A percentile compares a stretch with the other conserved stretches of the same genome.
These are phyloP conservation scores for Cenchrus purpureus DNA, from an alignment of 176 grass and related monocot species.

Conservation along the genomic window DNA sequence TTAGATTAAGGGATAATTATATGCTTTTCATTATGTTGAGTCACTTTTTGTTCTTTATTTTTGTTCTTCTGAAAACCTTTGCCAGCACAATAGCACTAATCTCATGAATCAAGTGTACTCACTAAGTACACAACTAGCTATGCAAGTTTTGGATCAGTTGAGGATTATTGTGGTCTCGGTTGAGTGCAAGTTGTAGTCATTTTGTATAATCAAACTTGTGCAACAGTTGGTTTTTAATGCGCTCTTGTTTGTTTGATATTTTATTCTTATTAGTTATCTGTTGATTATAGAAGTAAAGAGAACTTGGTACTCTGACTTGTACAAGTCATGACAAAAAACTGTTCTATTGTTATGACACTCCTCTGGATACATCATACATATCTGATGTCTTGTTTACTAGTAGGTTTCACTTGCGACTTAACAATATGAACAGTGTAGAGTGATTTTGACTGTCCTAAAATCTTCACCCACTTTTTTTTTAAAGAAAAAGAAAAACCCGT, in stretches of 20 bases:
- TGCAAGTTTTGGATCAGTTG: slow-evolving; percentile 26
- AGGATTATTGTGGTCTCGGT: slow-evolving; percentile 12
- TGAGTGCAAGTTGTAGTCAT: slow-evolving; percentile 13
- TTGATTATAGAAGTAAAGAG: slow-evolving; percentile 11
- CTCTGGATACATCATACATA: neutral
- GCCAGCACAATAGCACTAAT: neutral
- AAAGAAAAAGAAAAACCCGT: neutral
- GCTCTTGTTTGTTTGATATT: slow-evolving; percentile 26
- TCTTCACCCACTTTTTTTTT: neutral
- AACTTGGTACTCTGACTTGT: slow-evolving; percentile 12
- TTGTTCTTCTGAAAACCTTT: slow-evolving; percentile 17
- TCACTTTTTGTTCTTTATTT: neutral
- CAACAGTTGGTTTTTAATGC: neutral
- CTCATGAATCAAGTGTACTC: slow-evolving; percentile 1
- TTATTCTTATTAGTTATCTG: slow-evolving; percentile 4
- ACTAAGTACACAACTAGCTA: neutral
- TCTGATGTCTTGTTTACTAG: neutral
- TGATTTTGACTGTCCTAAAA: neutral
- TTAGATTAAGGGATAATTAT: neutral
- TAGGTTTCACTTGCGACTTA: slow-evolving; percentile 14
- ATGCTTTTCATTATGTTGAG: neutral
- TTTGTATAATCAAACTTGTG: neutral
- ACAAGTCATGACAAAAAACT: slow-evolving; percentile 17
- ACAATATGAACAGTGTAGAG: neutral
- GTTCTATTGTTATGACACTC: neutral